Evolutionary conservation across 2,329 filamentous ascomycete genomes (phyloP), one percentile per base, ranked within the genome.

Genomic region (Aspergillus brasiliensis): DNA sequence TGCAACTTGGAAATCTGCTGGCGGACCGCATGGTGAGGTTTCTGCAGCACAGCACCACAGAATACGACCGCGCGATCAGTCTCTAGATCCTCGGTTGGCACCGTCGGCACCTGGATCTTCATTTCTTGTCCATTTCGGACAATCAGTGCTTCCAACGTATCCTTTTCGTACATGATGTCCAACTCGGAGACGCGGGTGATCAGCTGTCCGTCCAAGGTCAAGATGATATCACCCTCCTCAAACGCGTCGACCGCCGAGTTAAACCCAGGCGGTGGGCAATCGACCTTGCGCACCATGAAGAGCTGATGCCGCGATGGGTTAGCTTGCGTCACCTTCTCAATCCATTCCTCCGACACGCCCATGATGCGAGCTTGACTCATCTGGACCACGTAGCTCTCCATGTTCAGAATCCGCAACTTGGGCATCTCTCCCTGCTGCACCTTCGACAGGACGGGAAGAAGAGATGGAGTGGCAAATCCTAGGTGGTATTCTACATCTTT

Each of bases 341-440:
- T 97, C 95, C 94, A 98, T 63, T 96, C 89, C 69, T 98, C 93
- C 0, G 91, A 91, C 1, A 98, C 92, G 8, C 95, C 95, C 93
- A 99, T 98, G 66, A 98, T 92, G 38, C 93, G 90, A 15, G 92
- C 94, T 78, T 99, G 95, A 40, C 90, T 91, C 94, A 99, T 98
- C 71, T 96, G 92, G 28, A 99, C 92, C 10, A 95, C 90, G 60
- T 96, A 91, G 71, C 96, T 93, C 76, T 99, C 95, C 69, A 97
- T 91, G 56, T 95, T 95, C 47, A 99, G 80, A 75, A 99, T 97
- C 15, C 94, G 88, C 34, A 99, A 82, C 66, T 91, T 89, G 0
- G 95, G 96, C 23, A 86, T 87, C 61, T 88, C 82, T 31, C 91
- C 94, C 60, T 86, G 83, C 74, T 93, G 91, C 62, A 99, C 92